A percentile compares a stretch with the other conserved stretches of the same genome.
Evolutionary conservation across 2,329 filamentous ascomycete species (phyloP).

Genomic region (Coniella vitis): DNA sequence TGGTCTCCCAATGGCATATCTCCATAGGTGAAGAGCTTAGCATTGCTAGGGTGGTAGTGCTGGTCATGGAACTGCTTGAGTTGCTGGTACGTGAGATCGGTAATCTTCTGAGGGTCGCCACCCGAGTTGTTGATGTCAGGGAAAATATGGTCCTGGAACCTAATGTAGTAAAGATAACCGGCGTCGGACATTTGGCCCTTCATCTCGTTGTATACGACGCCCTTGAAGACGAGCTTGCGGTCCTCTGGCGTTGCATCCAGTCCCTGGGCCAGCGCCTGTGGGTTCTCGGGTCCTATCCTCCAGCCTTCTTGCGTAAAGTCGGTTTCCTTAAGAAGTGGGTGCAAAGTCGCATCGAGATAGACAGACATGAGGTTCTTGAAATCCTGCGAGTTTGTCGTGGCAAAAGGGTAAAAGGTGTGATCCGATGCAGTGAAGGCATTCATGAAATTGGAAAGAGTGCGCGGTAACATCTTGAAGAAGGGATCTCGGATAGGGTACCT

Average conservation of each 20-base stretch:
- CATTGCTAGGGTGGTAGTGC: slow-evolving; percentile 96
- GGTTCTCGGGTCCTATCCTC: slow-evolving; percentile 91
- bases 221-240: slow-evolving; percentile 83
- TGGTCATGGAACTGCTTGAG: slow-evolving; percentile 81
- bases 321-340: slow-evolving; percentile 79
- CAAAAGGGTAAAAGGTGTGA: slow-evolving; percentile 96
- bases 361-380: slow-evolving; percentile 95
- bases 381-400: slow-evolving; percentile 91
- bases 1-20: slow-evolving; percentile 83
- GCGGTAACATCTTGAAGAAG: slow-evolving; percentile 99
- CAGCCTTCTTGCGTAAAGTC: slow-evolving; percentile 97
- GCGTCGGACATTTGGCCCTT: slow-evolving; percentile 98
- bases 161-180: slow-evolving; percentile 91
- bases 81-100: slow-evolving; percentile 87
- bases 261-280: slow-evolving; percentile 45
- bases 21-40: slow-evolving; percentile 92
- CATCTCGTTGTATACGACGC: slow-evolving; percentile 99
- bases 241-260: slow-evolving; percentile 44
- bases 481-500: slow-evolving; percentile 96
- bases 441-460: slow-evolving; percentile 99
- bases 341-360: slow-evolving; percentile 89
- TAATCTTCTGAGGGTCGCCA: slow-evolving; percentile 93
- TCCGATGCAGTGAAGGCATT: slow-evolving; percentile 96
- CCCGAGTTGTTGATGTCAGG: slow-evolving; percentile 94
- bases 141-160: slow-evolving; percentile 90